Evolutionary conservation across 768 basidiomycete genomes (phyloP).

Genomic region (Serendipita vermifera): DNA sequence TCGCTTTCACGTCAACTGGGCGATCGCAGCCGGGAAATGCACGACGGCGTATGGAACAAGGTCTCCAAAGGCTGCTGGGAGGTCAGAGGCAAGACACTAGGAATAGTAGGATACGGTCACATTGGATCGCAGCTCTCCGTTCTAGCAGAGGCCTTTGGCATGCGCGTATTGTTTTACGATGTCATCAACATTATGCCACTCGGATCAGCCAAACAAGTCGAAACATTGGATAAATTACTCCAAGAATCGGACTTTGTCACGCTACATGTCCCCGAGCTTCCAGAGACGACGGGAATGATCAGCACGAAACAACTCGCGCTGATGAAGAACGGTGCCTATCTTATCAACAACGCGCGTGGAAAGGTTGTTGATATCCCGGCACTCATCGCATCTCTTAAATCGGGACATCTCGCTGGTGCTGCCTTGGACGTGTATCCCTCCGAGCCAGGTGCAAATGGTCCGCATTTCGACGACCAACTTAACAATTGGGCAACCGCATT

Average conservation of each 20-base stretch:
- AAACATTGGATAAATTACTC: conserved; percentile 61
- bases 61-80: conserved; percentile 98
- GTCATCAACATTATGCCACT: conserved; percentile 96
- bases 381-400: conserved; percentile 63
- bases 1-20: conserved; percentile 88
- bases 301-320: conserved; percentile 55
- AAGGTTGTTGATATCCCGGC: conserved; percentile 92
- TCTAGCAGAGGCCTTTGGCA: conserved; percentile 89
- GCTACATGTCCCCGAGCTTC: conserved; percentile 90
- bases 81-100: conserved; percentile 91
- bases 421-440: conserved; percentile 90
- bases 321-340: conserved; percentile 92
- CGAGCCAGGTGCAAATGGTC: conserved; percentile 86
- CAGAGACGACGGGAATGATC: conserved; percentile 95
- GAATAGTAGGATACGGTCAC: conserved; percentile 97
- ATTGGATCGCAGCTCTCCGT: conserved; percentile 96
- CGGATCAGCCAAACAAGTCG: conserved; percentile 83
- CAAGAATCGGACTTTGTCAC: conserved; percentile 82
- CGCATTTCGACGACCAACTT: conserved; percentile 76
- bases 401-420: conserved; percentile 81
- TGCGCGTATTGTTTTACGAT: conserved; percentile 92
- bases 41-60: conserved; percentile 92
- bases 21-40: conserved; percentile 80
- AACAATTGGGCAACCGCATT: conserved; percentile 75
- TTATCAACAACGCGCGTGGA: conserved; percentile 97